phyloP scores from a whole-genome alignment of 441 rosid species.

The Viola pubescens region DNA sequence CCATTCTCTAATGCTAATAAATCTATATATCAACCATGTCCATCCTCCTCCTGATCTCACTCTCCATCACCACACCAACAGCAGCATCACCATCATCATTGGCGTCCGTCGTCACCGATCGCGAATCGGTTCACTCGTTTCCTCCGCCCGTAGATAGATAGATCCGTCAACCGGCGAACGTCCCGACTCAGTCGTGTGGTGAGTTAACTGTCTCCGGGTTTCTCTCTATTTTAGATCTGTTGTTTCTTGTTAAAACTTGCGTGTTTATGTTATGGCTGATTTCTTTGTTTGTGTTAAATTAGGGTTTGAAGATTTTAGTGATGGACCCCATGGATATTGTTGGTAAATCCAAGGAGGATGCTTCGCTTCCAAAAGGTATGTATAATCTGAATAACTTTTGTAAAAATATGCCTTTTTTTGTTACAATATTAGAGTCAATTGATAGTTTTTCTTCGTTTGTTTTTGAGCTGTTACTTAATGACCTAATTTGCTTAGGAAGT shows the following conservation, averaged over 20 bases:
- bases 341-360: slow-evolving; percentile 97
- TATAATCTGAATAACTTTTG: too few relatives aligned
- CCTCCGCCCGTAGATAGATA: slow-evolving; percentile 11
- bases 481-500: too few relatives aligned
- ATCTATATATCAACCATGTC: slow-evolving; percentile 33
- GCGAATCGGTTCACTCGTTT: slow-evolving; percentile 21
- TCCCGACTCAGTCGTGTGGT: slow-evolving; percentile 22
- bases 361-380: slow-evolving; percentile 93
- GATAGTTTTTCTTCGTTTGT: too few relatives aligned
- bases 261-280: background rate
- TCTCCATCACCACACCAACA: slow-evolving; percentile 15
- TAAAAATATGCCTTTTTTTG: too few relatives aligned
- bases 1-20: slow-evolving; percentile 18
- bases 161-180: background rate
- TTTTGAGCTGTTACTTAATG: too few relatives aligned
- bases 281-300: background rate
- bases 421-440: too few relatives aligned
- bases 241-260: background rate
- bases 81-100: background rate
- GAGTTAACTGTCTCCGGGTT: slow-evolving; percentile 14
- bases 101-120: slow-evolving; percentile 14
- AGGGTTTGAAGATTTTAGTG: slow-evolving; percentile 22
- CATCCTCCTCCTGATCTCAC: slow-evolving; percentile 12
- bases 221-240: background rate
- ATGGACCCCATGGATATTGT: slow-evolving; percentile 98